Evolutionary conservation across 352 stramenopile species (phyloP).

Genomic region (Pythium sukuiense): DNA sequence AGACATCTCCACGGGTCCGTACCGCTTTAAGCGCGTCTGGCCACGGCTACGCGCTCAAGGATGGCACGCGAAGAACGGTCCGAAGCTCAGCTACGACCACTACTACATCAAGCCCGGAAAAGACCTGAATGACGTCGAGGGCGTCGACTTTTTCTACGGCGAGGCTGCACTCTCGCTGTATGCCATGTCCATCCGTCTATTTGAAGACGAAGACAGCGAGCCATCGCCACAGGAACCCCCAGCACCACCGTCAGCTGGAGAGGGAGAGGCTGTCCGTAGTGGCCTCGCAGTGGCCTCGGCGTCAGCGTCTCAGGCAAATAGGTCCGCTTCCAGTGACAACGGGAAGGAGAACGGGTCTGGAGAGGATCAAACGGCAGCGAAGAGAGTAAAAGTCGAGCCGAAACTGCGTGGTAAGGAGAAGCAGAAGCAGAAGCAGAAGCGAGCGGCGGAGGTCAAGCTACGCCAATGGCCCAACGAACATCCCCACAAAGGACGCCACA

Average conservation of each 20-base stretch:
- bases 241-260: background rate
- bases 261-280: no score
- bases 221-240: background rate
- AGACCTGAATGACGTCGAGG: conserved; percentile 15
- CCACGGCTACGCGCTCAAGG: background rate
- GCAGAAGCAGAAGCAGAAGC: conserved; percentile 1
- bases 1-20: conserved; percentile 12
- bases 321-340: background rate
- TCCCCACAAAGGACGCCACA: conserved; percentile 7
- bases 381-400: background rate
- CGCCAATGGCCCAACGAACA: conserved; percentile 2
- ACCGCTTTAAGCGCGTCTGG: conserved; percentile 18
- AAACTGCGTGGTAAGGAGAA: background rate
- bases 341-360: background rate
- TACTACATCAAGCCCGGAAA: conserved; percentile 26
- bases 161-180: conserved; percentile 12
- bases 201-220: conserved; percentile 1
- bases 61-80: conserved; percentile 9
- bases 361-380: background rate
- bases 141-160: conserved; percentile 26
- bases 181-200: conserved; percentile 1
- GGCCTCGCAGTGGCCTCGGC: no score
- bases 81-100: conserved; percentile 18
- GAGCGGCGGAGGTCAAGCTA: background rate
- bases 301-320: background rate